Conservation (phyloP, 441 rosid species). For the Francoa sonchifolia region DNA sequence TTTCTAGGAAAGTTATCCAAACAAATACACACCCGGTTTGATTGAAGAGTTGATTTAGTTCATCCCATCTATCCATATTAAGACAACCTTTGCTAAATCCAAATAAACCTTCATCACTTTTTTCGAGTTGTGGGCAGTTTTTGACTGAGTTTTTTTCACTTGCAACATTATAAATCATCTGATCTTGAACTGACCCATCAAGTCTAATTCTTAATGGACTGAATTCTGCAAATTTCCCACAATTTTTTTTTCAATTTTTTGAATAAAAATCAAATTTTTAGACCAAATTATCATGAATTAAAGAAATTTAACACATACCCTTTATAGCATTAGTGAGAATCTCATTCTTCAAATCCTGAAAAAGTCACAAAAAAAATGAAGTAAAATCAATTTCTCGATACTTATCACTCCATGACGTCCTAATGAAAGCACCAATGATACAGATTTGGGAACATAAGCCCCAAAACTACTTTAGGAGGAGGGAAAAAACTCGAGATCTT, state of each 20-base stretch:
- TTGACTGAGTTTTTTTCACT: constrained; percentile 7
- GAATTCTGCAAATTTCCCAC: constrained; percentile 26
- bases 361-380: constrained; percentile 5
- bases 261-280: not conserved
- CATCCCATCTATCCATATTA: constrained; percentile 45
- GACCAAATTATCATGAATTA: not conserved
- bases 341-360: constrained; percentile 34
- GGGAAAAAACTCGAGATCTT: constrained; percentile 39
- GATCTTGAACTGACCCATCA: constrained; percentile 62
- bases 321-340: constrained; percentile 32
- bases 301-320: constrained; percentile 18
- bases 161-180: constrained; percentile 30
- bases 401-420: not conserved
- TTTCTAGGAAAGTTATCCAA: not conserved
- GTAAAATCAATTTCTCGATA: not conserved
- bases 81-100: constrained; percentile 47
- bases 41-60: constrained; percentile 28
- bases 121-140: constrained; percentile 24
- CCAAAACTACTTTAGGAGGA: too few species aligned
- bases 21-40: constrained; percentile 29
- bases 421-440: not conserved
- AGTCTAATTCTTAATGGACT: constrained; percentile 38
- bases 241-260: not conserved
- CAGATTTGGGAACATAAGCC: not conserved
- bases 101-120: constrained; percentile 20